Evolutionary conservation across 176 grass and related monocot species (phyloP), one percentile per base, ranked within the genome.

Genomic region (Carex scoparia): DNA sequence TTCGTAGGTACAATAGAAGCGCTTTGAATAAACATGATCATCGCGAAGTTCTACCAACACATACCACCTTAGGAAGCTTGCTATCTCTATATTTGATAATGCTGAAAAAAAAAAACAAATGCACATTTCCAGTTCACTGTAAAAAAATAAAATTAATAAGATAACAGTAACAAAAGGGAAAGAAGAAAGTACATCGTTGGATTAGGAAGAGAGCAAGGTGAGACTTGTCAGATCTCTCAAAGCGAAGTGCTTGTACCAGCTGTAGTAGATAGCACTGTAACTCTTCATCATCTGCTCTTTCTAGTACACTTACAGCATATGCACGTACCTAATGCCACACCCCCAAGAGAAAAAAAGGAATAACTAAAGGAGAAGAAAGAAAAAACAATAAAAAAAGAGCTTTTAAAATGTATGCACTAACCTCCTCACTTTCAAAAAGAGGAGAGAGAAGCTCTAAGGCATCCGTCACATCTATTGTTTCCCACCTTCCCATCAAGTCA

Each of bases 21-120:
- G 88, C 62, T 85, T 99, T 83, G 96, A 93, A 89, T 94, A 91
- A 83, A 90, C 72, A 71, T 79, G 90, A 86, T 91, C 86, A 33
- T 89, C 82, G 33, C 88, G 93, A 83, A 99, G 91, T 87, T 99
- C 96, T 40, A 99, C 96, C 70, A 94, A 75, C 57, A 99, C 87
- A 85, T 99, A 99, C 96, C 96, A 99, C 66, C 90, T 91, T 69
- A 99, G 86, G 85, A 99, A 95, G 86, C 96, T 99, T 61, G 91
- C 96, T 85, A 99, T 95, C 87, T 99, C 93, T 84, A 99, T 94
- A 88, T 99, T 95, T 85, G 96, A 99, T 74, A 95, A 84, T 84
- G 96, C 74, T 85, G 35, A 85, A 85, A 62, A 74, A 13, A 84
- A 80, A 79, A 46, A 60, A 42, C 8, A 42, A 9, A 81, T 46